Evolutionary conservation across 1,284 basidiomycete species (phyloP), one percentile per base, ranked within the genome.

Genomic region (Malassezia pachydermatis): DNA sequence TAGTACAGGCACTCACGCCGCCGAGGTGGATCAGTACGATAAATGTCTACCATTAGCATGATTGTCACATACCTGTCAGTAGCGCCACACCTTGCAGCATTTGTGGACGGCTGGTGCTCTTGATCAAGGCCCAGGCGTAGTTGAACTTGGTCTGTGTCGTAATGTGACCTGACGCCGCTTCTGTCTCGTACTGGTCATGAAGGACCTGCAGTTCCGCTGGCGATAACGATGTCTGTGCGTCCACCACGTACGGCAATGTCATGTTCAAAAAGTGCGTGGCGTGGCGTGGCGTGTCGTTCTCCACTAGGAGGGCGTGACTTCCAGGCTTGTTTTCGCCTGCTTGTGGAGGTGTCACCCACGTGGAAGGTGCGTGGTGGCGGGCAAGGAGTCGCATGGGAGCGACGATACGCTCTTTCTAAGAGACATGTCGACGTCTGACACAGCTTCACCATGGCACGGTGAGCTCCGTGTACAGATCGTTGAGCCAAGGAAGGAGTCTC

Each of bases 101-200:
- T 36, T 70, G 66, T 3, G 60, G 65, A 11, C 68, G 42, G 33
- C 45, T 46, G 45, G 55, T 56, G 50, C 58, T 61, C 57, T 69
- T 69, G 48, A 70, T 65, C 25, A 94, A 77, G 4, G 89, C 92
- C 77, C 72, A 73, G 54, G 90, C 85, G 73, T 86, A 92, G 76
- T 98, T 98, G 78, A 99, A 99, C 74, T 89, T 94, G 44, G 88
- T 92, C 76, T 99, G 94, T 2, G 85, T 81, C 3, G 88, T 88
- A 49, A 94, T 80, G 73, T 95, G 88, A 32, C 82, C 81, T 11
- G 58, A 81, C 2, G 80, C 76, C 23, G 82, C 76, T 72, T 96
- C 89, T 72, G 83, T 86, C 77, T 88, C 81, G 75, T 92, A 92
- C 70, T 95, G 90, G 50, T 79, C 68, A 49, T 82, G 77, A 36